Percentiles rank a stretch among this genome's conserved stretches.
Evolutionary conservation across 768 basidiomycete genomes (phyloP).

Genomic region (Hemileccinum impolitum): DNA sequence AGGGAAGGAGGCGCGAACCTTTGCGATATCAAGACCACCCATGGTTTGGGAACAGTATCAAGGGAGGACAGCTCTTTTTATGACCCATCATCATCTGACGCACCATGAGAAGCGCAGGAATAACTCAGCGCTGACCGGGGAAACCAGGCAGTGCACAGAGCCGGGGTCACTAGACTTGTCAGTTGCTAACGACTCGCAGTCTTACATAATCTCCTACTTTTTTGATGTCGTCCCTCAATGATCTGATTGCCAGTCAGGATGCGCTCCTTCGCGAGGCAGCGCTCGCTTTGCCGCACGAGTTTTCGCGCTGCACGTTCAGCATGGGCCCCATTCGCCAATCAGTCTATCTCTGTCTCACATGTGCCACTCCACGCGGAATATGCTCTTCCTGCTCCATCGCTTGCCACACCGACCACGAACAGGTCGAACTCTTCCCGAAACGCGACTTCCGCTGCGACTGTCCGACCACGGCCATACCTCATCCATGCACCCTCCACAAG

Average conservation of each 20-base stretch:
- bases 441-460: conserved; percentile 83
- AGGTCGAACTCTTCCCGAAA: conserved; percentile 85
- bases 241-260: conserved; percentile 27
- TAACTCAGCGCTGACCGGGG: too few relatives aligned
- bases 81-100: too few relatives aligned
- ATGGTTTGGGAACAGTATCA: too few relatives aligned
- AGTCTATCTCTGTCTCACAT: conserved; percentile 78
- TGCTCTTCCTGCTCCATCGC: conserved; percentile 84
- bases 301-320: conserved; percentile 62
- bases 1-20: conserved; percentile 61
- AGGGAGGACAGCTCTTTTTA: too few relatives aligned
- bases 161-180: too few relatives aligned
- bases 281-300: conserved; percentile 57
- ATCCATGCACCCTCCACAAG: conserved; percentile 62
- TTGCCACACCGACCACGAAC: conserved; percentile 84
- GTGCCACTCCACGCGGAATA: conserved; percentile 62
- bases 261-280: conserved; percentile 33
- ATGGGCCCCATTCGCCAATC: conserved; percentile 68
- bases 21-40: conserved; percentile 40
- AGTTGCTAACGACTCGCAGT: too few relatives aligned
- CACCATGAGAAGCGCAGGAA: too few relatives aligned
- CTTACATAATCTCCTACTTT: too few relatives aligned
- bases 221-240: conserved; percentile 32
- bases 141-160: too few relatives aligned
- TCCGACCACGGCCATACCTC: conserved; percentile 60